Conservation (phyloP, 2,329 filamentous ascomycete species). For the Neurospora crassa region DNA sequence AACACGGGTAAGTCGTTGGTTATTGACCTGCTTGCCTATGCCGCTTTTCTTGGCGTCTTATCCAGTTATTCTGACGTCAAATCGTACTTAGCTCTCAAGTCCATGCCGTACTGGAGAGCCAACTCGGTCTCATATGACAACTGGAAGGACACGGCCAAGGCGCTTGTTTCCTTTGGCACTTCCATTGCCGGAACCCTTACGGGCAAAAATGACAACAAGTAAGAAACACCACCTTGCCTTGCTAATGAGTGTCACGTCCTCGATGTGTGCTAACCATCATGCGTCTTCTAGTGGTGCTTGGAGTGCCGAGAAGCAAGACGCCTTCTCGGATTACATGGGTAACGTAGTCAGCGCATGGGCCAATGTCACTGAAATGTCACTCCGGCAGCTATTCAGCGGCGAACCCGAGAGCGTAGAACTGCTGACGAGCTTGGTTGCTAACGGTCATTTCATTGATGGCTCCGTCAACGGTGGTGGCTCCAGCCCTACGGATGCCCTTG, state of each 20-base stretch:
- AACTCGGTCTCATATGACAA: slow-evolving; percentile 10
- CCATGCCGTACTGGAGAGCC: slow-evolving; percentile 13
- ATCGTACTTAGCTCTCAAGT: slow-evolving; percentile 11
- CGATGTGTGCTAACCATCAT: not conserved
- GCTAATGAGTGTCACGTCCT: not conserved
- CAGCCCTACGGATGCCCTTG: not conserved
- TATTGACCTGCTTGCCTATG: not conserved
- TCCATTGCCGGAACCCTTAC: slow-evolving; percentile 20
- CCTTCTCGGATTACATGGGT: slow-evolving; percentile 21
- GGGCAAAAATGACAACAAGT: not conserved
- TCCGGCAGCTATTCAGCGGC: slow-evolving; percentile 20
- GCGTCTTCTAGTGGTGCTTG: slow-evolving; percentile 10
- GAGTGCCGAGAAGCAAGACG: slow-evolving; percentile 17
- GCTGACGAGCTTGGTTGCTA: slow-evolving; percentile 17
- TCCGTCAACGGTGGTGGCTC: not conserved
- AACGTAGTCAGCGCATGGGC: slow-evolving; percentile 20
- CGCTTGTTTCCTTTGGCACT: slow-evolving; percentile 18
- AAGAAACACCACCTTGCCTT: not conserved
- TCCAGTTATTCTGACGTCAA: not conserved
- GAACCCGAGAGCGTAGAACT: slow-evolving; percentile 12
- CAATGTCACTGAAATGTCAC: slow-evolving; percentile 7
- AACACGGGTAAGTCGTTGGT: slow-evolving; percentile 11
- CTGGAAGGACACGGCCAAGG: slow-evolving; percentile 19
- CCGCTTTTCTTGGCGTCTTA: not conserved
- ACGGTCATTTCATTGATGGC: slow-evolving; percentile 22